These are phyloP conservation scores for Aspergillus proliferans DNA, from an alignment of 2,329 filamentous ascomycete genomes.

Conservation along the genomic window DNA sequence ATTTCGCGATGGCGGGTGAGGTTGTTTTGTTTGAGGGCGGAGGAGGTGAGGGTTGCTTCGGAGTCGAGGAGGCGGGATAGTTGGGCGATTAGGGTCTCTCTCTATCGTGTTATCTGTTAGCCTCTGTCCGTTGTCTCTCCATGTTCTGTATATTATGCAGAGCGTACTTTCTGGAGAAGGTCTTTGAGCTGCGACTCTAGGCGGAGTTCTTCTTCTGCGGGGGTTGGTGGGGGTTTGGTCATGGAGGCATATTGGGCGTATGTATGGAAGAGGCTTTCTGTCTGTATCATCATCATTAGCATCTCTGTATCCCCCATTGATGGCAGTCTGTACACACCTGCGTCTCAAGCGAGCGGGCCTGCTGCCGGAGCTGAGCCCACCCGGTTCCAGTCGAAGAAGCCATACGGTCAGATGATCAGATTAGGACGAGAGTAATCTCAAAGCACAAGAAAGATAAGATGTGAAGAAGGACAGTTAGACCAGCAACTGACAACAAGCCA, in stretches of 20 bases:
- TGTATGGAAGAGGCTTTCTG: conserved; percentile 61
- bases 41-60: conserved; percentile 77
- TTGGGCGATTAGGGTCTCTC: conserved; percentile 73
- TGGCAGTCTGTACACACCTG: conserved; percentile 55
- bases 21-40: conserved; percentile 95
- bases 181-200: conserved; percentile 79
- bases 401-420: conserved; percentile 34
- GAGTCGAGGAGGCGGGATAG: conserved; percentile 87
- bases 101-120: conserved; percentile 45
- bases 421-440: not conserved
- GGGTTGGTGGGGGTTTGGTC: conserved; percentile 71
- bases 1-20: conserved; percentile 86
- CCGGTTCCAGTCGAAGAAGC: conserved; percentile 55
- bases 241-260: conserved; percentile 88
- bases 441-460: not conserved
- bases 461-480: not conserved
- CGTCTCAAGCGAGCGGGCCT: conserved; percentile 79
- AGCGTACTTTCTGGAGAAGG: conserved; percentile 54
- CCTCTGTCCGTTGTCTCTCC: conserved; percentile 3
- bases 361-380: conserved; percentile 92
- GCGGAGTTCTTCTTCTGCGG: conserved; percentile 74
- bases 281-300: conserved; percentile 47
- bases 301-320: conserved; percentile 7
- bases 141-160: not conserved
- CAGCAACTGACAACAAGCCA: not conserved